Conservation (phyloP, 306 rosid species). For the Fagus crenata region DNA sequence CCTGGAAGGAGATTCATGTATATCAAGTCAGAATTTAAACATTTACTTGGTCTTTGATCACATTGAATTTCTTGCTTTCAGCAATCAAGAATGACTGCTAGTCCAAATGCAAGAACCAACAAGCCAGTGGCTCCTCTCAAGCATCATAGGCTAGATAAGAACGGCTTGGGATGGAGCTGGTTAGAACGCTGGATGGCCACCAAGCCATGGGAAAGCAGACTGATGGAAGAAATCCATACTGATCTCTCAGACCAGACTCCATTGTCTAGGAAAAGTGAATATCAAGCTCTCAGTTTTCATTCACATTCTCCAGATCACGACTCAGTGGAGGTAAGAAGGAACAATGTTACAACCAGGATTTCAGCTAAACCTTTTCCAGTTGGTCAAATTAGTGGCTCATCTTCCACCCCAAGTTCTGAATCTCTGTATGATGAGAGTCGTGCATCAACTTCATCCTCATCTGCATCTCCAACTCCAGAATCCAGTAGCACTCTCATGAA, state of each 20-base stretch:
- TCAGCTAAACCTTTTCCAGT: constrained; percentile 43
- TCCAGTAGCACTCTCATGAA: constrained; percentile 30
- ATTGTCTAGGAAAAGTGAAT: constrained; percentile 46
- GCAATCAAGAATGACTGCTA: constrained; percentile 51
- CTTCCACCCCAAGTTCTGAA: constrained; percentile 63
- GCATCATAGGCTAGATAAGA: constrained; percentile 37
- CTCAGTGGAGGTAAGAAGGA: constrained; percentile 48
- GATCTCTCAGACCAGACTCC: constrained; percentile 47
- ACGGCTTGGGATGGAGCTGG: constrained; percentile 52
- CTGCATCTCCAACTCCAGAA: constrained; percentile 41
- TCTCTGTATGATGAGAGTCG: constrained; percentile 57
- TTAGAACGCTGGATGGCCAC: constrained; percentile 74
- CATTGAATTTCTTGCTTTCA: constrained; percentile 36
- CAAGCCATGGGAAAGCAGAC: constrained; percentile 73
- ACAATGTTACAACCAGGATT: constrained; percentile 55
- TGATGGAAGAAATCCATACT: constrained; percentile 42
- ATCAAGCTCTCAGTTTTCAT: constrained; percentile 24
- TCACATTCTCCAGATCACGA: constrained; percentile 41
- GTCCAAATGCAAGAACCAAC: constrained; percentile 52
- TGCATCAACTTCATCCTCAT: constrained; percentile 48
- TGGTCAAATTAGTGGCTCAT: constrained; percentile 50
- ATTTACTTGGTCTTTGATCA: background rate
- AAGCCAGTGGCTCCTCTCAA: constrained; percentile 41
- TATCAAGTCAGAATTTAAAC: background rate
- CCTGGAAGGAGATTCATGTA: background rate